Base-by-base conservation (phyloP, 345 rosid species). In the Geranium rotundifolium region DNA sequence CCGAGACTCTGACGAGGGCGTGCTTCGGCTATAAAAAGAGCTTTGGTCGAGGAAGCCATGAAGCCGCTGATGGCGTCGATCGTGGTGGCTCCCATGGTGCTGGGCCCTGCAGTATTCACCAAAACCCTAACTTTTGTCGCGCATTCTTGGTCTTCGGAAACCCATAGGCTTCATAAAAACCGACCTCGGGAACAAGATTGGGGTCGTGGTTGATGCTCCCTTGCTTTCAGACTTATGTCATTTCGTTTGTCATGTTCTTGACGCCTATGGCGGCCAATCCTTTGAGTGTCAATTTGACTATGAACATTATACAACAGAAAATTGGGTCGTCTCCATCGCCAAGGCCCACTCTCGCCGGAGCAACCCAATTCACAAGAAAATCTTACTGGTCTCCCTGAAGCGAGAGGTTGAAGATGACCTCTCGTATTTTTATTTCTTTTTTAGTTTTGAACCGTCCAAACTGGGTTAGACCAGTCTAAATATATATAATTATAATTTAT, bases 211-310 rank as follows among this genome's bases (percentile, higher is more conserved):
- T 95, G 37, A 95, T 95, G 99, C 80, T 95, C 17, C 90, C 99
- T 1, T 95, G 99, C 63, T 95, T 95, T 76, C 99, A 95, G 69
- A 95, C 99, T 17, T 90, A 95, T 1, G 96, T 81, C 64, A 90
- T 95, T 64, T 90, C 96, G 29, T 95, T 97, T 10, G 29, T 97
- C 1, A 95, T 95, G 99, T 95, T 95, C 75, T 75, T 95, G 83
- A 95, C 99, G 30, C 97, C 93, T 6, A 95, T 90, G 99, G 99
- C 97, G 3, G 99, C 99, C 18, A 95, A 95, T 76, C 99, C 99
- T 0, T 76, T 95, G 72, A 88, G 99, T 57, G 97, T 96, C 9
- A 95, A 77, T 59, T 62, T 95, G 79, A 87, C 99, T 1, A 71
- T 74, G 2, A 84, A 74, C 46, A 84, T 97, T 7, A 95, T 90